phyloP scores from a whole-genome alignment of 768 basidiomycete genomes.

The Jaapia argillacea region DNA sequence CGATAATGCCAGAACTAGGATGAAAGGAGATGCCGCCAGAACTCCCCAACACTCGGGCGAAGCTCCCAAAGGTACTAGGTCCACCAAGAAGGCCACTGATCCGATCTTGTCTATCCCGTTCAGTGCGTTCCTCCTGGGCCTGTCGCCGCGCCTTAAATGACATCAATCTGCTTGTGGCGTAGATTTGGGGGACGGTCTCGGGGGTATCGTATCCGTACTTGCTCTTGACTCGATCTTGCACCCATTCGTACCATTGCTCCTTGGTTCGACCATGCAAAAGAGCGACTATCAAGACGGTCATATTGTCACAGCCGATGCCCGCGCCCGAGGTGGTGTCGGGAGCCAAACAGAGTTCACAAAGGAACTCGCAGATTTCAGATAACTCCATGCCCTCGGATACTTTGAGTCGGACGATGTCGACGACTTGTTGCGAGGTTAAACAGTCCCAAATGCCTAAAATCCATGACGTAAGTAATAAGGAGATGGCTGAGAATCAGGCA shows the following conservation, averaged over 20 bases:
- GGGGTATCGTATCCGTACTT: constrained; percentile 76
- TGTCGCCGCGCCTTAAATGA: constrained; percentile 55
- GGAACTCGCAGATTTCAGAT: constrained; percentile 75
- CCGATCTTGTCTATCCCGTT: constrained; percentile 14
- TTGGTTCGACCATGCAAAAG: constrained; percentile 80
- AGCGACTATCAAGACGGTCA: constrained; percentile 91
- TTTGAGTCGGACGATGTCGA: constrained; percentile 79
- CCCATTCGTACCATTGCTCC: constrained; percentile 89
- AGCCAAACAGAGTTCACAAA: constrained; percentile 90
- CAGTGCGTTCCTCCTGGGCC: constrained; percentile 36
- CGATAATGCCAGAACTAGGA: constrained; percentile 42
- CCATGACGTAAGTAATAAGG: constrained; percentile 8
- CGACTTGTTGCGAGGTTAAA: constrained; percentile 82
- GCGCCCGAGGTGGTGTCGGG: constrained; percentile 85
- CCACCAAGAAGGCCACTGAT: constrained; percentile 13
- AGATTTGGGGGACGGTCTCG: constrained; percentile 63
- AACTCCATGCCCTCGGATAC: constrained; percentile 74
- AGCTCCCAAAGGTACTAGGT: constrained; percentile 29
- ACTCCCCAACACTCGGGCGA: constrained; percentile 47
- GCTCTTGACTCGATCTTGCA: constrained; percentile 70
- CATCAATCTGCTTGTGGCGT: constrained; percentile 50
- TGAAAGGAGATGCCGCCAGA: constrained; percentile 58
- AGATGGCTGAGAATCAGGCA: constrained; percentile 1
- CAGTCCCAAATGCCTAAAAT: constrained; percentile 97
- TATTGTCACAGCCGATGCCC: constrained; percentile 98